Percentiles rank a stretch among this genome's conserved stretches.
Conservation (phyloP, 192 early-diverging fungal species). For the Backusella tarrabulga region DNA sequence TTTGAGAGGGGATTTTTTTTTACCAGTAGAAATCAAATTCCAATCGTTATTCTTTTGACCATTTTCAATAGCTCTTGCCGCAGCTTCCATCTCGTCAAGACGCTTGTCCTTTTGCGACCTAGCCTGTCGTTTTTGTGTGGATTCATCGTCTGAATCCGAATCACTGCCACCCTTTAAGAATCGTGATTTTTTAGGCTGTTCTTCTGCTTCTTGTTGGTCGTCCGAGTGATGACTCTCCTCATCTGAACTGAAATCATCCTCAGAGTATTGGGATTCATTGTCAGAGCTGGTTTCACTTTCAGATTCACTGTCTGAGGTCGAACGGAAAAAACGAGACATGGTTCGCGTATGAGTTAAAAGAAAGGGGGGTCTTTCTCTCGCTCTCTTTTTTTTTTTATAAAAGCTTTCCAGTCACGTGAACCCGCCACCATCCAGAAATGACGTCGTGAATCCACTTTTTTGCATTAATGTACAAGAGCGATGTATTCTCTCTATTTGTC, state of each 20-base stretch:
- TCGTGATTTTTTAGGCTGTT: constrained; percentile 26
- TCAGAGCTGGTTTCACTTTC: constrained; percentile 53
- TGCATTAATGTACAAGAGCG: too few species aligned
- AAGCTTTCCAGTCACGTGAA: background rate
- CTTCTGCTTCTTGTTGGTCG: constrained; percentile 39
- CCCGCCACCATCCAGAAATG: background rate
- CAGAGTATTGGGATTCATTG: constrained; percentile 57
- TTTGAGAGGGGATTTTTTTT: background rate
- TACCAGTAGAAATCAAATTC: constrained; percentile 77
- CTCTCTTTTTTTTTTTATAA: background rate
- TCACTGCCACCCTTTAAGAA: constrained; percentile 41
- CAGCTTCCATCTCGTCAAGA: constrained; percentile 72
- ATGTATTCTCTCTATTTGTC: too few species aligned
- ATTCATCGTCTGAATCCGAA: constrained; percentile 54
- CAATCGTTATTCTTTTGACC: constrained; percentile 88
- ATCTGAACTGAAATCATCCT: constrained; percentile 32
- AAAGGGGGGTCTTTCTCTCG: background rate
- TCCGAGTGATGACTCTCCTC: constrained; percentile 19
- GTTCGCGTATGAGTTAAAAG: background rate
- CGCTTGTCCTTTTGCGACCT: constrained; percentile 85
- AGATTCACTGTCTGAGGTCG: constrained; percentile 62
- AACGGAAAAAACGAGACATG: constrained; percentile 89
- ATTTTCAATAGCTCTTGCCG: constrained; percentile 65
- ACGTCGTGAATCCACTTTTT: too few species aligned
- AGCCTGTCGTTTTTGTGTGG: constrained; percentile 69